phyloP scores from a whole-genome alignment of 2,329 filamentous ascomycete species.

The Fusarium mangiferae region DNA sequence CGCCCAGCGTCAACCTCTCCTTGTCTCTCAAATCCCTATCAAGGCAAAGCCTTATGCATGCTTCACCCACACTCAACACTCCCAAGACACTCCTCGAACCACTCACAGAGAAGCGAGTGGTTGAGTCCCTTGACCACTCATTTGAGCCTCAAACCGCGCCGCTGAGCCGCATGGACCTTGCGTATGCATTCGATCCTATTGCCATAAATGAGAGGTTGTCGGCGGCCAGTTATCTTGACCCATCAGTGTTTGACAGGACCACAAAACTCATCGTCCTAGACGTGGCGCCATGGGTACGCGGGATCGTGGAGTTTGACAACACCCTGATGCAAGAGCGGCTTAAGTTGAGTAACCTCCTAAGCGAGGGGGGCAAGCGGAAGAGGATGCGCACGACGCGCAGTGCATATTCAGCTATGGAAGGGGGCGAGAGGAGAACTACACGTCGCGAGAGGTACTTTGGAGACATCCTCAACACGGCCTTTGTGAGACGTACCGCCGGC shows the following conservation, averaged over 20 bases:
- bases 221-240: slow-evolving; percentile 60
- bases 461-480: slow-evolving; percentile 65
- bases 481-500: slow-evolving; percentile 73
- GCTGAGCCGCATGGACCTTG: slow-evolving; percentile 63
- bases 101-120: slow-evolving; percentile 49
- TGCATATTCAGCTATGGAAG: slow-evolving; percentile 81
- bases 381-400: slow-evolving; percentile 77
- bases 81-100: slow-evolving; percentile 31
- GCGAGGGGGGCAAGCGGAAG: slow-evolving; percentile 62
- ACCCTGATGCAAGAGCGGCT: slow-evolving; percentile 74
- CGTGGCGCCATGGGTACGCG: slow-evolving; percentile 88
- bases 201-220: slow-evolving; percentile 60
- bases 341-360: slow-evolving; percentile 70
- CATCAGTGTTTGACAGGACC: slow-evolving; percentile 82
- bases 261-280: slow-evolving; percentile 75
- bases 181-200: slow-evolving; percentile 70
- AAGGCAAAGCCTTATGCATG: slow-evolving; percentile 37
- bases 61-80: background rate
- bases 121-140: slow-evolving; percentile 52
- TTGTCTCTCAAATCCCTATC: slow-evolving; percentile 45
- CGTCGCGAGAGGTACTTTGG: slow-evolving; percentile 79
- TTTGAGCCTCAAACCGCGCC: slow-evolving; percentile 44
- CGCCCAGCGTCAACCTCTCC: slow-evolving; percentile 42
- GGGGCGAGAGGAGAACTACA: slow-evolving; percentile 73
- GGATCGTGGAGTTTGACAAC: slow-evolving; percentile 81